Percentiles rank a stretch among this genome's conserved stretches.
Conservation (phyloP, 2,329 filamentous ascomycete genomes). For the Clonostachys chloroleuca region DNA sequence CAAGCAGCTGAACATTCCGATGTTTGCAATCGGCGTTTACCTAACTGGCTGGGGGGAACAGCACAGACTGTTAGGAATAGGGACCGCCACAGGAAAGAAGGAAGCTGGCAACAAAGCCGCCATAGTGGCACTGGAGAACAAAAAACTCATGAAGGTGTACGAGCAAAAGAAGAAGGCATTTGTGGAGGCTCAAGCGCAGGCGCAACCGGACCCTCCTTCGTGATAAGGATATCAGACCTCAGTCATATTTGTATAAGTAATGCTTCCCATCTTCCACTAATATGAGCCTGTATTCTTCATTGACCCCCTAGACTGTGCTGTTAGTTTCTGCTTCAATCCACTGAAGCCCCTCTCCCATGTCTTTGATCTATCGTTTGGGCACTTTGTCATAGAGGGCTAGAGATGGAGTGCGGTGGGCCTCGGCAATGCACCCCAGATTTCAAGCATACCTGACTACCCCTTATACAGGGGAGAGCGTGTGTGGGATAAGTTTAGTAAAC, state of each 20-base stretch:
- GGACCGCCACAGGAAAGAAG: conserved; percentile 61
- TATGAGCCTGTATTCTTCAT: no score
- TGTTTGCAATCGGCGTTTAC: conserved; percentile 61
- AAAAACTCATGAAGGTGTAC: conserved; percentile 53
- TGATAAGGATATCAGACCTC: not conserved
- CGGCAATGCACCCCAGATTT: no score
- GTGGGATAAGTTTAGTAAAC: no score
- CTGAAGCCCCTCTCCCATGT: no score
- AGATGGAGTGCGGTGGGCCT: no score
- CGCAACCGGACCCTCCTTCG: not conserved
- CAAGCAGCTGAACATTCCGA: conserved; percentile 44
- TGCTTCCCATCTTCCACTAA: no score
- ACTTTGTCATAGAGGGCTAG: no score
- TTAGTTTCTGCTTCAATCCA: no score
- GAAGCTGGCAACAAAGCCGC: conserved; percentile 68
- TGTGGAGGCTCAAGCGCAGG: conserved; percentile 17
- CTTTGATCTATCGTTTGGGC: no score
- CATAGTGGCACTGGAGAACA: conserved; percentile 57
- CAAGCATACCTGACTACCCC: no score
- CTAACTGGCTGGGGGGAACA: conserved; percentile 66
- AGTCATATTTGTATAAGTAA: not conserved
- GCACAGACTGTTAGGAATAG: conserved; percentile 56
- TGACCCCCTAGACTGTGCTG: no score
- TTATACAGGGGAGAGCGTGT: no score
- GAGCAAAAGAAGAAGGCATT: conserved; percentile 41